A percentile compares a stretch with the other conserved stretches of the same genome.
Conservation (phyloP, 2,329 filamentous ascomycete genomes). For the Aspergillus chevalieri region DNA sequence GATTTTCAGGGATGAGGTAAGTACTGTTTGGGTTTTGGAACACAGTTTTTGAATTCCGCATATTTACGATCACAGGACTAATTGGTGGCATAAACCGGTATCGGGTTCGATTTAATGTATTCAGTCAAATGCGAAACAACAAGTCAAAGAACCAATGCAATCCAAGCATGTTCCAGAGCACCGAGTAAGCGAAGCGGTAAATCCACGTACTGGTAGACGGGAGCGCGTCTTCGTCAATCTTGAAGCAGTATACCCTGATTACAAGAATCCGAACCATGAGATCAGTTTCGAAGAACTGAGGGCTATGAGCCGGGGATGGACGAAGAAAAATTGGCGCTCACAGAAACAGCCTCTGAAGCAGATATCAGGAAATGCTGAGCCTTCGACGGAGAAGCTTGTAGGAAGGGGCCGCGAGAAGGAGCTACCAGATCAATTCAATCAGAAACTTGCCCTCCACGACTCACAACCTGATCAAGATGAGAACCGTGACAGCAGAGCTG, state of each 20-base stretch:
- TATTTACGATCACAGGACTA: constrained; percentile 98
- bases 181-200: constrained; percentile 74
- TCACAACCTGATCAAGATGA: constrained; percentile 14
- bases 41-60: constrained; percentile 44
- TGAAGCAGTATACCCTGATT: constrained; percentile 75
- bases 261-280: constrained; percentile 64
- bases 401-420: constrained; percentile 14
- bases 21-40: constrained; percentile 41
- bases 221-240: constrained; percentile 86
- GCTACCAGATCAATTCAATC: constrained; percentile 25
- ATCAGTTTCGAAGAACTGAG: constrained; percentile 88
- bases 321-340: constrained; percentile 48
- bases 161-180: constrained; percentile 60
- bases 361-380: constrained; percentile 38
- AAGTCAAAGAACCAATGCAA: constrained; percentile 31
- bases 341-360: constrained; percentile 50
- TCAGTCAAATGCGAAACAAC: constrained; percentile 40
- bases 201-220: constrained; percentile 72
- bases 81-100: constrained; percentile 53
- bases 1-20: constrained; percentile 94
- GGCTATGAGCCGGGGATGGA: constrained; percentile 67
- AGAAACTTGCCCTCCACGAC: constrained; percentile 25
- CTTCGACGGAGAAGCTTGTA: constrained; percentile 8
- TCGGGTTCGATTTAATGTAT: constrained; percentile 47
- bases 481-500: constrained; percentile 23